phyloP scores from a whole-genome alignment of 805 yeast genomes.

The Yarrowia sp. region DNA sequence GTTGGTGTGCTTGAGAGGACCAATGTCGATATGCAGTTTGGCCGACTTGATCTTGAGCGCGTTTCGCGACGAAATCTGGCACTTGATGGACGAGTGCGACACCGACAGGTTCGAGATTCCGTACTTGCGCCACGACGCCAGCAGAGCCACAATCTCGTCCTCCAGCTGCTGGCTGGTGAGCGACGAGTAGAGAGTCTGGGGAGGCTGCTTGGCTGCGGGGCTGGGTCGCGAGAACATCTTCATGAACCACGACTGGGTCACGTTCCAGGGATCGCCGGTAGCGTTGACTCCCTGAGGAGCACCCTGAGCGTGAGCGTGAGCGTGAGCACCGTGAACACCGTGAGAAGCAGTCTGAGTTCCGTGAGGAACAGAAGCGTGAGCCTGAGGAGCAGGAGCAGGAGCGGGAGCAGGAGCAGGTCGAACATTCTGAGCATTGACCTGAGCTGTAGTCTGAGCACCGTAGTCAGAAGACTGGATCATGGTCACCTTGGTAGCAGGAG shows the following conservation, averaged over 20 bases:
- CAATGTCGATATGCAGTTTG: constrained; percentile 46
- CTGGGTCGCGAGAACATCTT: constrained; percentile 20
- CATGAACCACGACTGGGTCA: constrained; percentile 40
- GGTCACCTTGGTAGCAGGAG: constrained; percentile 32
- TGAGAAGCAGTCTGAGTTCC: too few relatives aligned
- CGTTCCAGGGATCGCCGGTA: constrained; percentile 11
- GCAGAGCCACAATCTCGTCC: constrained; percentile 47
- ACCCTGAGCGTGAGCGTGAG: background rate
- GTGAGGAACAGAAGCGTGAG: too few relatives aligned
- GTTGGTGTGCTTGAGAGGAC: constrained; percentile 15
- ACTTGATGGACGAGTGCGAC: constrained; percentile 46
- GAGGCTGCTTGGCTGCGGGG: constrained; percentile 28
- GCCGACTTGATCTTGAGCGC: constrained; percentile 49
- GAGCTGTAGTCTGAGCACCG: background rate
- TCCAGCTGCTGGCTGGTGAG: constrained; percentile 46
- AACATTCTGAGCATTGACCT: background rate
- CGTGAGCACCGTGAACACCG: background rate
- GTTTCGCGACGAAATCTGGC: constrained; percentile 49
- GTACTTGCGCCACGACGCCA: constrained; percentile 51
- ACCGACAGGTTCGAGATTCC: constrained; percentile 49
- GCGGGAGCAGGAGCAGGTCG: background rate
- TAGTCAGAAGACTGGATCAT: constrained; percentile 39
- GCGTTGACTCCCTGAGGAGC: constrained; percentile 17
- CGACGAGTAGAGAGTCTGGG: constrained; percentile 46
- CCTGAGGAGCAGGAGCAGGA: too few relatives aligned